Evolutionary conservation across 2,329 filamentous ascomycete genomes (phyloP), one percentile per base, ranked within the genome.

Genomic region (Alternaria brassicicola): DNA sequence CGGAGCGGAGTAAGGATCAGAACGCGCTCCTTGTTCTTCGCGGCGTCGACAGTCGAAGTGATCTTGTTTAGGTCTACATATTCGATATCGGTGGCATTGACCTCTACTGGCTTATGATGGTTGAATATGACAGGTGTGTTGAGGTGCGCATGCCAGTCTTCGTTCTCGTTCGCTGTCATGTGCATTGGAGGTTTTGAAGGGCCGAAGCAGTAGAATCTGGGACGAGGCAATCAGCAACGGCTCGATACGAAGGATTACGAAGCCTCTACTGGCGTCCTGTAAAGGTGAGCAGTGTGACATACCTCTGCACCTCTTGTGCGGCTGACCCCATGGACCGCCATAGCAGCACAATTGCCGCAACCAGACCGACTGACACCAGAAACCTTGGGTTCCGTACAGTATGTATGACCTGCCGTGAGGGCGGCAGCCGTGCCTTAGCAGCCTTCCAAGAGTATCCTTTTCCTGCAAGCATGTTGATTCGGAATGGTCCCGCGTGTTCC

Each of bases 71-170:
- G 87, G 77, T 98, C 85, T 73, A 97, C 82, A 63, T 89, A 86
- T 66, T 89, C 78, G 78, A 99, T 96, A 52, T 88, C 88, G 54
- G 86, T 86, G 59, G 89, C 87, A 78, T 97, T 95, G 80, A 98
- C 83, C 75, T 91, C 88, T 72, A 97, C 84, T 33, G 95, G 89
- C 63, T 90, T 88, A 79, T 98, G 95, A 79, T 94, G 91, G 81
- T 99, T 99, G 84, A 96, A 97, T 66, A 97, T 86, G 68, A 99
- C 93, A 48, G 95, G 95, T 3, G 95, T 98, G 70, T 93, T 89
- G 63, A 95, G 83, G 75, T 97, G 93, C 57, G 88, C 88, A 67
- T 91, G 89, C 95, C 95, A 99, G 65, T 92, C 86, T 62, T 89
- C 89, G 78, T 94, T 89, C 76, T 99, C 95, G 76, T 97, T 97